These are phyloP conservation scores for Nicotiana obtusifolia DNA, from an alignment of 257 asterid species.

Conservation along the genomic window DNA sequence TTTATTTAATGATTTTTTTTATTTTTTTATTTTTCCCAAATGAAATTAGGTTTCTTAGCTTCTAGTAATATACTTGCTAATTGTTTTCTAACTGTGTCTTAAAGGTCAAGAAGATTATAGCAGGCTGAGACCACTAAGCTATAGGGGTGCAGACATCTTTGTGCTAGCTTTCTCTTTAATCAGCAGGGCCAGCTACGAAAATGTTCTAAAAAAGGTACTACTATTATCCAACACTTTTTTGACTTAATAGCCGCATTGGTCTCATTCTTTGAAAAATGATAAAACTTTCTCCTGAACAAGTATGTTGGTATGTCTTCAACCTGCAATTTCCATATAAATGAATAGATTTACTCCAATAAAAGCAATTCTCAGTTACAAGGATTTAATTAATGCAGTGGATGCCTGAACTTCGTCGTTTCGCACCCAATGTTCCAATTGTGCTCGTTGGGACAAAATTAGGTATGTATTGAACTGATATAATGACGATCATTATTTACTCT, in stretches of 20 bases:
- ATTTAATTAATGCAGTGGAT: slow-evolving; percentile 52
- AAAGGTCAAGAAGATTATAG: slow-evolving; percentile 83
- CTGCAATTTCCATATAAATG: too few relatives aligned
- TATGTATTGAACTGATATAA: background rate
- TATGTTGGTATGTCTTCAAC: too few relatives aligned
- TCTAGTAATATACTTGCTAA: background rate
- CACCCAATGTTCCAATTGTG: slow-evolving; percentile 74
- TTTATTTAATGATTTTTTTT: background rate
- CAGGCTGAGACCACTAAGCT: slow-evolving; percentile 71
- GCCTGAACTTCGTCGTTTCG: slow-evolving; percentile 75
- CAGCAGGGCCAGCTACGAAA: slow-evolving; percentile 80
- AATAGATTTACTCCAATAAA: too few relatives aligned
- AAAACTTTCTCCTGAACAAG: too few relatives aligned
- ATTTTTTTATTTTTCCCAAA: background rate
- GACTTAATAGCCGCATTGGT: too few relatives aligned
- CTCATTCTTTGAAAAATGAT: too few relatives aligned
- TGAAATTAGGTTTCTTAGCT: slow-evolving; percentile 5
- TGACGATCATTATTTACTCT: background rate
- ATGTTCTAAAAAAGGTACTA: slow-evolving; percentile 63
- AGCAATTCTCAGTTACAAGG: background rate
- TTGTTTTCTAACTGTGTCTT: background rate
- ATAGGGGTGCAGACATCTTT: slow-evolving; percentile 82
- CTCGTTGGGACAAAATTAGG: slow-evolving; percentile 83
- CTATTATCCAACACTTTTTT: background rate
- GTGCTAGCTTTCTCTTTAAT: slow-evolving; percentile 70